phyloP scores from a whole-genome alignment of 106 monocot genomes.

The Phalaenopsis equestris region DNA sequence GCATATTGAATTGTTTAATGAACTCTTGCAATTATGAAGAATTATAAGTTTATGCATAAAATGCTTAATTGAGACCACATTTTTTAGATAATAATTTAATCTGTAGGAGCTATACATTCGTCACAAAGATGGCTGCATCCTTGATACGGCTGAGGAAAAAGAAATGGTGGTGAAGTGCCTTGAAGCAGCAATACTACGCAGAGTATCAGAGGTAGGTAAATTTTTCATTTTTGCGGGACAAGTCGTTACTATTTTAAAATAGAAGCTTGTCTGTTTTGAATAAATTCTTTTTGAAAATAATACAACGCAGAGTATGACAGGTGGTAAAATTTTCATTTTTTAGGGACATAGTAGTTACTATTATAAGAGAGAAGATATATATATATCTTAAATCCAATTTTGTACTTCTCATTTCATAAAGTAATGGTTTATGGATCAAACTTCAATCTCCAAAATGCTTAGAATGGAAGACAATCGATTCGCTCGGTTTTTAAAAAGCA shows the following conservation, averaged over 20 bases:
- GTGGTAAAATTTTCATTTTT: no score
- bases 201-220: slow-evolving; percentile 69
- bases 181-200: slow-evolving; percentile 84
- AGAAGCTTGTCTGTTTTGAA: not conserved
- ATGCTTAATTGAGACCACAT: not conserved
- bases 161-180: slow-evolving; percentile 76
- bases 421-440: not conserved
- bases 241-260: not conserved
- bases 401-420: not conserved
- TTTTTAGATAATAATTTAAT: not conserved
- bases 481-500: not conserved
- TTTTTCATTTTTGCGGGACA: not conserved
- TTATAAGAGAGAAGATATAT: no score
- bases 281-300: not conserved
- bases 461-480: not conserved
- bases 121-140: slow-evolving; percentile 53
- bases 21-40: not conserved
- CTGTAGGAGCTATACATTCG: slow-evolving; percentile 82
- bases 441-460: not conserved
- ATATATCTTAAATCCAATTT: not conserved
- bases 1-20: not conserved
- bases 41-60: not conserved
- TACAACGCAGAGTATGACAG: not conserved
- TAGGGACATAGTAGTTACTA: no score
- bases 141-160: slow-evolving; percentile 58